A percentile compares a stretch with the other conserved stretches of the same genome.
phyloP scores from a whole-genome alignment of 2,329 filamentous ascomycete species.

The Chrysosporium queenslandicum region DNA sequence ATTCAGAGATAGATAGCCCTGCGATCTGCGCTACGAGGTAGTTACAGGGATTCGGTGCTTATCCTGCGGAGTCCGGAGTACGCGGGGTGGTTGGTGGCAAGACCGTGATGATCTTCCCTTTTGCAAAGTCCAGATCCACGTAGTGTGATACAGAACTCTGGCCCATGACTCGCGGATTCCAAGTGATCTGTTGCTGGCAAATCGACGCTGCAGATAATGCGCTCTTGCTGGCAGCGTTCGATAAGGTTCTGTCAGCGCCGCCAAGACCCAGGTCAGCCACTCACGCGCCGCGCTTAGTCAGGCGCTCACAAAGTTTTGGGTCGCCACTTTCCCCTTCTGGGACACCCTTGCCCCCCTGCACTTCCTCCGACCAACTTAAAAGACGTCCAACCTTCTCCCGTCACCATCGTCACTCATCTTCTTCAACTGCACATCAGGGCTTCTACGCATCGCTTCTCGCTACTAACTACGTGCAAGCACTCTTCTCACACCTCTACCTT shows the following conservation, averaged over 20 bases:
- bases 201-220: background rate
- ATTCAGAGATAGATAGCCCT: background rate
- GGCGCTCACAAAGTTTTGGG: background rate
- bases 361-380: slow-evolving; percentile 8
- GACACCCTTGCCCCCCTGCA: slow-evolving; percentile 2
- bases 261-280: slow-evolving; percentile 3
- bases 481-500: slow-evolving; percentile 17
- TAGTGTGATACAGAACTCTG: background rate
- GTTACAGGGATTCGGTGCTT: background rate
- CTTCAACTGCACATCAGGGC: slow-evolving; percentile 1
- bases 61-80: background rate
- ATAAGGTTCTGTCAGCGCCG: background rate
- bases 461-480: slow-evolving; percentile 1
- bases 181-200: background rate
- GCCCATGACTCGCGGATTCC: background rate
- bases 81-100: background rate
- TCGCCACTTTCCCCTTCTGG: slow-evolving; percentile 8
- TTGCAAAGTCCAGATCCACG: too few relatives aligned
- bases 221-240: background rate
- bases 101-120: background rate
- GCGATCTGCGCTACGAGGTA: too few relatives aligned
- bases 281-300: slow-evolving; percentile 12
- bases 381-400: slow-evolving; percentile 5
- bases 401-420: background rate
- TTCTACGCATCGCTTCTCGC: background rate